Percentiles rank a stretch among this genome's conserved stretches.
Evolutionary conservation across 2,329 filamentous ascomycete genomes (phyloP).

Genomic region (Lojkania enalia): DNA sequence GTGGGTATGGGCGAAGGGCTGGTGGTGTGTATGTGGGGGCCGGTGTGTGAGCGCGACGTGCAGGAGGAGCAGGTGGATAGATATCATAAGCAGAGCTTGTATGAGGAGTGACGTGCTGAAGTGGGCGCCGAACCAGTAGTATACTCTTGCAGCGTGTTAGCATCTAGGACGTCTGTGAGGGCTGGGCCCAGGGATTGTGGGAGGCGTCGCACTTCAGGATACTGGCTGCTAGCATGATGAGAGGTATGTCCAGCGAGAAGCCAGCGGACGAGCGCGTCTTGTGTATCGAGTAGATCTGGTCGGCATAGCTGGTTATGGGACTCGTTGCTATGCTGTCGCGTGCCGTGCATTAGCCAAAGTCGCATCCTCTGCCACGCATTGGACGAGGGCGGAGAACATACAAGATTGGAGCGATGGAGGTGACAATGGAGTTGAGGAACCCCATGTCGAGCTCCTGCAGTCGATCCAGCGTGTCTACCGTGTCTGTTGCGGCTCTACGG

Average conservation of each 20-base stretch:
- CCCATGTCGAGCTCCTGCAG: conserved; percentile 30
- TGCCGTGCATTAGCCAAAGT: background rate
- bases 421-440: conserved; percentile 41
- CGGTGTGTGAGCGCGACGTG: conserved; percentile 65
- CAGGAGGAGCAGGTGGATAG: conserved; percentile 60
- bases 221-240: conserved; percentile 68
- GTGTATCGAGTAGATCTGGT: conserved; percentile 68
- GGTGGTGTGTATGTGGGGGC: conserved; percentile 46
- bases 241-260: conserved; percentile 67
- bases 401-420: conserved; percentile 45
- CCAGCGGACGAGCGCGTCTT: conserved; percentile 62
- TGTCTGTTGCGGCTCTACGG: background rate
- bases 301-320: conserved; percentile 66
- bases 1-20: conserved; percentile 64
- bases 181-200: background rate
- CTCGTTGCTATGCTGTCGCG: conserved; percentile 60
- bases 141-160: conserved; percentile 57
- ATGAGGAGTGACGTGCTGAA: conserved; percentile 62
- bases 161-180: background rate
- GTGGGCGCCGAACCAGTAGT: conserved; percentile 67
- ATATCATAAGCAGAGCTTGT: conserved; percentile 64
- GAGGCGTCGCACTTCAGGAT: conserved; percentile 59
- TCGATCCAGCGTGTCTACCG: conserved; percentile 2
- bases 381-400: conserved; percentile 16
- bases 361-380: conserved; percentile 14